These are phyloP conservation scores for Cryphonectria radicalis DNA, from an alignment of 2,329 filamentous ascomycete genomes.

Conservation along the genomic window DNA sequence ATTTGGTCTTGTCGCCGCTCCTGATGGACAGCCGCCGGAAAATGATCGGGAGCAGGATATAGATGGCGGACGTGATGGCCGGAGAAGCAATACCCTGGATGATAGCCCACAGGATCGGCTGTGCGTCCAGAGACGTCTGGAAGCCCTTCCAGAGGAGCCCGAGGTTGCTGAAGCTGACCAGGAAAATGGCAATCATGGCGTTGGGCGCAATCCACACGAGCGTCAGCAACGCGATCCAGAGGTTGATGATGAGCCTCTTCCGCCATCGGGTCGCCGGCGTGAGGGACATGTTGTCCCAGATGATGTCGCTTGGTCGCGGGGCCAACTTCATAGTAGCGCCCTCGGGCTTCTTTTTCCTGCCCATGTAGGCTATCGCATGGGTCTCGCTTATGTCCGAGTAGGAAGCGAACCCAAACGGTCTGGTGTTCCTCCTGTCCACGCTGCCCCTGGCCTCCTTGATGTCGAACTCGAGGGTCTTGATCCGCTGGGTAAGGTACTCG, in stretches of 20 bases:
- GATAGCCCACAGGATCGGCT: slow-evolving; percentile 77
- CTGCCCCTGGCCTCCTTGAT: slow-evolving; percentile 82
- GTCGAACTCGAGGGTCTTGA: slow-evolving; percentile 78
- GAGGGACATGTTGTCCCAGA: slow-evolving; percentile 91
- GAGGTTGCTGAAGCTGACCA: slow-evolving; percentile 83
- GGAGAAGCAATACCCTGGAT: slow-evolving; percentile 92
- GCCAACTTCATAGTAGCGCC: slow-evolving; percentile 79
- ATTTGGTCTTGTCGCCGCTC: slow-evolving; percentile 90
- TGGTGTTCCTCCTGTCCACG: slow-evolving; percentile 85
- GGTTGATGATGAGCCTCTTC: slow-evolving; percentile 75
- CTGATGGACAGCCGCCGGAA: slow-evolving; percentile 85
- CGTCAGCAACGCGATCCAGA: slow-evolving; percentile 84
- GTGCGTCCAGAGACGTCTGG: slow-evolving; percentile 60
- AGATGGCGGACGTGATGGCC: slow-evolving; percentile 83
- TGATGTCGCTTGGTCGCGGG: slow-evolving; percentile 86
- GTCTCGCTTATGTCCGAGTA: slow-evolving; percentile 88
- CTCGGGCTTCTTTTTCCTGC: slow-evolving; percentile 78
- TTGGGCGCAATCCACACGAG: slow-evolving; percentile 90
- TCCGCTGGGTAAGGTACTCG: slow-evolving; percentile 85
- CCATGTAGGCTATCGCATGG: slow-evolving; percentile 82
- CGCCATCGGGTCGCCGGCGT: slow-evolving; percentile 69
- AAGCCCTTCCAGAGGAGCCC: slow-evolving; percentile 81
- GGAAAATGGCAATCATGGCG: slow-evolving; percentile 90
- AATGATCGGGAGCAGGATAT: slow-evolving; percentile 84
- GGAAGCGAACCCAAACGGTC: slow-evolving; percentile 93